These are phyloP conservation scores for Phytopythium kandeliae DNA, from an alignment of 352 stramenopile genomes.

Conservation along the genomic window DNA sequence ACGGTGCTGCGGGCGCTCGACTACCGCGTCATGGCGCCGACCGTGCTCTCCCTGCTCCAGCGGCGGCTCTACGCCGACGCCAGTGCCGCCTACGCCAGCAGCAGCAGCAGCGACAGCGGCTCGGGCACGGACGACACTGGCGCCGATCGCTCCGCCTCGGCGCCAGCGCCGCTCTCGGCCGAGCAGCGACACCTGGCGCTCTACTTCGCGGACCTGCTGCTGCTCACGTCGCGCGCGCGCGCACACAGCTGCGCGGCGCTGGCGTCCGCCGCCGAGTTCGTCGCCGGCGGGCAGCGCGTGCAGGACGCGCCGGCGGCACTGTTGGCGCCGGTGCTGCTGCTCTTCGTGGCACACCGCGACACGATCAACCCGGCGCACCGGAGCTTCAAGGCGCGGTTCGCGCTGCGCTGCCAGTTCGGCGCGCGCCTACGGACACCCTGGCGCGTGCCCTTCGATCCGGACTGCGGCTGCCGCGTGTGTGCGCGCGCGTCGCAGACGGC, in stretches of 20 bases:
- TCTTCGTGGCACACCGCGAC: constrained; percentile 59
- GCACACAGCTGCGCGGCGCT: constrained; percentile 42
- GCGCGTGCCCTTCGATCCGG: constrained; percentile 47
- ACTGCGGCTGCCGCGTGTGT: constrained; percentile 58
- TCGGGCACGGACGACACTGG: no score
- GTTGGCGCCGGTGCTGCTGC: constrained; percentile 44
- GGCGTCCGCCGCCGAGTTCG: constrained; percentile 53
- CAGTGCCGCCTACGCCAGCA: neutral
- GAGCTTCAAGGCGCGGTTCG: constrained; percentile 52
- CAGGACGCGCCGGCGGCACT: constrained; percentile 37
- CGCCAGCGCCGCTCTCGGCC: constrained; percentile 6
- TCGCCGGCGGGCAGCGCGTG: constrained; percentile 39
- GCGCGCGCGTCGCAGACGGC: constrained; percentile 31
- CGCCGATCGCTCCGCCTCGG: no score
- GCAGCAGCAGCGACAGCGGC: neutral
- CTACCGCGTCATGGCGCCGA: constrained; percentile 52
- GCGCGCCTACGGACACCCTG: constrained; percentile 34
- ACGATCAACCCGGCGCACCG: constrained; percentile 56
- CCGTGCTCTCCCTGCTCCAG: constrained; percentile 38
- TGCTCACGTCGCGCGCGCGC: constrained; percentile 37
- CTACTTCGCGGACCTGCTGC: constrained; percentile 54
- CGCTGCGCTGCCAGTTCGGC: constrained; percentile 60
- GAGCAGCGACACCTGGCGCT: constrained; percentile 40
- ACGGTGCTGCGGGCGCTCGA: constrained; percentile 34
- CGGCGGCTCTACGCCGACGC: constrained; percentile 24